These are phyloP conservation scores for Escovopsis sp. DNA, from an alignment of 2,329 filamentous ascomycete species.

Conservation along the genomic window DNA sequence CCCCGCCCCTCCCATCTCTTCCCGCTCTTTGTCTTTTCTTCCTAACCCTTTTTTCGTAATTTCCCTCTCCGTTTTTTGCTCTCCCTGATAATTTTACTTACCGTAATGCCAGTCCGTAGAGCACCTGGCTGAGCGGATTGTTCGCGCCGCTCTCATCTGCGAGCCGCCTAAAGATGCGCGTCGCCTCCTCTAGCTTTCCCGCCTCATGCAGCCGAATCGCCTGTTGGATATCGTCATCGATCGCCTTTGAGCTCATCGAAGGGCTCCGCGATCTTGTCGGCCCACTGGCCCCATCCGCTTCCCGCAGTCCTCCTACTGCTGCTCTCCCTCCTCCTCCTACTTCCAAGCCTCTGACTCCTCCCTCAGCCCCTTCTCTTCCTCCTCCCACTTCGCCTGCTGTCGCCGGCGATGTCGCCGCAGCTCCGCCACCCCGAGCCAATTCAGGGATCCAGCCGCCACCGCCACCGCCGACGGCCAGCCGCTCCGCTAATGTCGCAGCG, in stretches of 20 bases:
- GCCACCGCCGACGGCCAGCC: slow-evolving; percentile 5
- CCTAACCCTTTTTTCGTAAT: neutral
- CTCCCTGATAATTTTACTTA: slow-evolving; percentile 25
- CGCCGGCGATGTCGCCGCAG: too few species aligned
- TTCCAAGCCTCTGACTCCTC: too few species aligned
- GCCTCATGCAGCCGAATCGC: slow-evolving; percentile 88
- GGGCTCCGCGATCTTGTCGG: slow-evolving; percentile 7
- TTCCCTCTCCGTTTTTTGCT: too few species aligned
- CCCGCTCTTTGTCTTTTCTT: neutral
- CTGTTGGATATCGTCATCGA: slow-evolving; percentile 69
- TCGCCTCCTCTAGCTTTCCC: slow-evolving; percentile 64
- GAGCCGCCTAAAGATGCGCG: slow-evolving; percentile 68
- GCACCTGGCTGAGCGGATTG: slow-evolving; percentile 86
- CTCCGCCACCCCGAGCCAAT: too few species aligned
- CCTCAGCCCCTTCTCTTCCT: too few species aligned
- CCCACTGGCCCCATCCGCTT: too few species aligned
- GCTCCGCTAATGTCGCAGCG: slow-evolving; percentile 14
- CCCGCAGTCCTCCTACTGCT: slow-evolving; percentile 2
- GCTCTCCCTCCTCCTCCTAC: slow-evolving; percentile 11
- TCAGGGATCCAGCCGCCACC: slow-evolving; percentile 5
- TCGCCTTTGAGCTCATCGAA: slow-evolving; percentile 23
- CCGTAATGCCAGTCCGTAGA: slow-evolving; percentile 85
- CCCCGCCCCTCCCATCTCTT: too few species aligned
- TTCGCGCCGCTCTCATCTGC: slow-evolving; percentile 75
- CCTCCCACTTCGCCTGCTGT: too few species aligned